Evolutionary conservation across 192 early-diverging fungal species (phyloP).

Genomic region (Rhizophagus clarus): DNA sequence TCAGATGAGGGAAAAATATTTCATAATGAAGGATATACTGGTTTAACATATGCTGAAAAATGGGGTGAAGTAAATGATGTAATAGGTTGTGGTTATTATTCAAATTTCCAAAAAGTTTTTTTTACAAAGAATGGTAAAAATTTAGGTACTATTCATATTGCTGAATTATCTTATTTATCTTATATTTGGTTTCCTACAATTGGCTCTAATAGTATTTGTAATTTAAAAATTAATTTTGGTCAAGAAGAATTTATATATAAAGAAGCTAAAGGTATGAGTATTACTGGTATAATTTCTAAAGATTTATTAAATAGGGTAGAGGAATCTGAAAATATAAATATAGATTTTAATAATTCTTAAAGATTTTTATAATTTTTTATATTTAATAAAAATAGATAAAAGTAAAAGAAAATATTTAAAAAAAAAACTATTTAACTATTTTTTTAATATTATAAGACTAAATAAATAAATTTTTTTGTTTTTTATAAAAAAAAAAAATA

Average conservation of each 20-base stretch:
- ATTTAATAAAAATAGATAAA: too few species aligned
- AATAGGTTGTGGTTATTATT: constrained; percentile 54
- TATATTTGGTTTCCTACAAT: constrained; percentile 48
- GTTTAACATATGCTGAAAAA: constrained; percentile 36
- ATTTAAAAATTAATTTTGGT: too few species aligned
- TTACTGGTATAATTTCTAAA: background rate
- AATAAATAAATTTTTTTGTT: too few species aligned
- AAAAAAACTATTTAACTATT: too few species aligned
- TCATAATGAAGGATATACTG: constrained; percentile 39
- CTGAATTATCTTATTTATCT: constrained; percentile 17
- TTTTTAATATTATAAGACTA: too few species aligned
- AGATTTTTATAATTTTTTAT: too few species aligned
- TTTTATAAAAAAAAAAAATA: too few species aligned
- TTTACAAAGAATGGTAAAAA: constrained; percentile 51
- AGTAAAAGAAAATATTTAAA: too few species aligned
- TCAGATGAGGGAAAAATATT: constrained; percentile 43
- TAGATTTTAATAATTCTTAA: too few species aligned
- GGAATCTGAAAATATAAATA: too few species aligned
- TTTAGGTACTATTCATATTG: constrained; percentile 41
- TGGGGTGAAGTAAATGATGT: constrained; percentile 48
- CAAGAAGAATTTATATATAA: constrained; percentile 18
- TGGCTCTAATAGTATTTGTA: constrained; percentile 49
- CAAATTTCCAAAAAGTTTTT: constrained; percentile 50
- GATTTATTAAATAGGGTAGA: too few species aligned
- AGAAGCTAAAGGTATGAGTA: background rate